Evolutionary conservation across 192 early-diverging fungal species (phyloP).

Genomic region (Kappamyces sp.): DNA sequence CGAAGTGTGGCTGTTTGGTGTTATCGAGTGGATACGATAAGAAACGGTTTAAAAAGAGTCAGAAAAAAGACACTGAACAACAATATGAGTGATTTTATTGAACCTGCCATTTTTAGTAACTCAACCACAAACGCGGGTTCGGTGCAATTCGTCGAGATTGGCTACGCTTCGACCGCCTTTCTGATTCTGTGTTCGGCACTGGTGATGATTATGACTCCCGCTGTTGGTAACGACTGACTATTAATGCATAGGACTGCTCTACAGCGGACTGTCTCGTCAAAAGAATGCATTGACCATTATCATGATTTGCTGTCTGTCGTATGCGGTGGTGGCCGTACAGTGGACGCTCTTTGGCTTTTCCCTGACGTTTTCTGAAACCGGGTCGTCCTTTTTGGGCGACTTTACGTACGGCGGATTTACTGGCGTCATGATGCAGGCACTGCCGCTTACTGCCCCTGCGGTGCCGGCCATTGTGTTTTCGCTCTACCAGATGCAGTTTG

Average conservation of each 20-base stretch:
- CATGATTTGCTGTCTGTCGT: constrained; percentile 64
- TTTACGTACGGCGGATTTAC: constrained; percentile 68
- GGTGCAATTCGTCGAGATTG: constrained; percentile 18
- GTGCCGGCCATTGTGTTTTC: constrained; percentile 78
- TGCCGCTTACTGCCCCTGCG: constrained; percentile 46
- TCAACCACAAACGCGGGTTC: too few species aligned
- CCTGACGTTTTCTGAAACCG: constrained; percentile 74
- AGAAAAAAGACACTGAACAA: too few species aligned
- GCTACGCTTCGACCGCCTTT: constrained; percentile 35
- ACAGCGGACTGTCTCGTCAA: constrained; percentile 85
- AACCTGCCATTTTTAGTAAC: too few species aligned
- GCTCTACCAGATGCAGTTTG: constrained; percentile 90
- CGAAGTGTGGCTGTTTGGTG: too few species aligned
- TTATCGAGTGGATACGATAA: too few species aligned
- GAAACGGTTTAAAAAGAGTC: too few species aligned
- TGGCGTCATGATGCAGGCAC: constrained; percentile 46
- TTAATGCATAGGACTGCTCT: too few species aligned
- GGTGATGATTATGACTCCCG: constrained; percentile 94
- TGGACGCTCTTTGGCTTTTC: constrained; percentile 92
- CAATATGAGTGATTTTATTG: too few species aligned
- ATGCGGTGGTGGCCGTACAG: constrained; percentile 73
- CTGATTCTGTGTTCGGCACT: constrained; percentile 68
- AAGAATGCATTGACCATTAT: constrained; percentile 92
- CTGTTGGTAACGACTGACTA: too few species aligned
- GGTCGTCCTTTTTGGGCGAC: constrained; percentile 71